Conservation (phyloP, 2,329 filamentous ascomycete species). For the Nigrospora oryzae region DNA sequence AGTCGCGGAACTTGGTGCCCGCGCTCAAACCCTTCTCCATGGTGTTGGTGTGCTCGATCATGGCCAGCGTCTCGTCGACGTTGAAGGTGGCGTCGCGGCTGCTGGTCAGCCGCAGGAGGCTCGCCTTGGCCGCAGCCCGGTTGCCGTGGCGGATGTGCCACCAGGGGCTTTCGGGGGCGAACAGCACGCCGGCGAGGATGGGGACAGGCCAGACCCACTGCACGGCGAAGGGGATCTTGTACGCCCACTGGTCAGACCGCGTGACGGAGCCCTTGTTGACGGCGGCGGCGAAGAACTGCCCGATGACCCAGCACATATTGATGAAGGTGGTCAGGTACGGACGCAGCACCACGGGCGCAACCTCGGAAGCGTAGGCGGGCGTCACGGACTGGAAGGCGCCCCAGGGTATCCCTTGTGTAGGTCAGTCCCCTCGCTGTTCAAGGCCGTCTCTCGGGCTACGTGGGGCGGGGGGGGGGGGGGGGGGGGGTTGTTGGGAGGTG, state of each 20-base stretch:
- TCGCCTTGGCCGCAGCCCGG: conserved; percentile 27
- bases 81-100: conserved; percentile 29
- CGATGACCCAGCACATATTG: conserved; percentile 50
- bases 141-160: conserved; percentile 38
- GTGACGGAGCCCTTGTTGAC: conserved; percentile 34
- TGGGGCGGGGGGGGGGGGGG: too few relatives aligned
- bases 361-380: conserved; percentile 45
- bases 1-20: conserved; percentile 38
- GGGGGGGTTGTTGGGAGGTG: too few relatives aligned
- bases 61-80: conserved; percentile 37
- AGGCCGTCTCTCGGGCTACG: background rate
- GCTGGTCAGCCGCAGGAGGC: conserved; percentile 32
- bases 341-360: conserved; percentile 37
- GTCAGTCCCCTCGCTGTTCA: conserved; percentile 7
- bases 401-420: conserved; percentile 37
- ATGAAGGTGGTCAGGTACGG: conserved; percentile 45
- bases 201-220: conserved; percentile 45
- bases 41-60: conserved; percentile 47
- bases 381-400: conserved; percentile 43
- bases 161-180: conserved; percentile 44
- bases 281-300: conserved; percentile 40
- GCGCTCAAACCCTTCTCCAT: conserved; percentile 32
- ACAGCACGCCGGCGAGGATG: conserved; percentile 32
- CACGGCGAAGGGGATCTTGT: conserved; percentile 39
- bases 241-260: conserved; percentile 35